These are phyloP conservation scores for Salix koriyanagi DNA, from an alignment of 345 rosid genomes.

Conservation along the genomic window DNA sequence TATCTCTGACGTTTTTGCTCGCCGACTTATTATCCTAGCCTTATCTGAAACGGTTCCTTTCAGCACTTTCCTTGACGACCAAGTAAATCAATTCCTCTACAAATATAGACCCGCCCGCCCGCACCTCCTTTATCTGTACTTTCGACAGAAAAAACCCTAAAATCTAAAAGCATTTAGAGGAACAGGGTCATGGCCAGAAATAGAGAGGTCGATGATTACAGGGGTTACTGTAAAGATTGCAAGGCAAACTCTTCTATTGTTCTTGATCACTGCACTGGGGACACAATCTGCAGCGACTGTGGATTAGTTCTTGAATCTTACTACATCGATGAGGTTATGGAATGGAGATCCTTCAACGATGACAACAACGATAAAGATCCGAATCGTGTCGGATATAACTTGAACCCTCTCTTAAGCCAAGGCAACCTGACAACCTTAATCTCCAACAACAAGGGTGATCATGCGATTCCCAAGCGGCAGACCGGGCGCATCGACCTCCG, in stretches of 20 bases:
- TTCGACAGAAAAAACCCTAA: not conserved
- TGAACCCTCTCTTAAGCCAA: not conserved
- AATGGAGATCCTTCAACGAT: constrained; percentile 14
- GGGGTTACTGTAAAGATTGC: constrained; percentile 10
- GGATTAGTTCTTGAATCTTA: constrained; percentile 12
- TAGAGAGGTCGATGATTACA: not conserved
- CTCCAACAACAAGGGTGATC: not conserved
- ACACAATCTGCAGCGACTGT: constrained; percentile 9
- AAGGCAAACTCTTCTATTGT: not conserved
- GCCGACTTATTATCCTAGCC: too few relatives aligned
- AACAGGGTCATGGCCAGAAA: not conserved
- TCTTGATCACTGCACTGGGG: constrained; percentile 1
- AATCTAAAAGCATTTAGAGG: not conserved
- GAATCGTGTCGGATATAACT: not conserved
- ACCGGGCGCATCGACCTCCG: not conserved
- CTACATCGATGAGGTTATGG: not conserved
- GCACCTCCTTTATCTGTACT: not conserved
- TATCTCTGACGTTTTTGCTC: too few relatives aligned
- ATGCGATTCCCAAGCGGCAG: not conserved
- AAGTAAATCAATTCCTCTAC: not conserved
- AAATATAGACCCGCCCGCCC: not conserved
- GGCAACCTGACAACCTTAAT: constrained; percentile 4
- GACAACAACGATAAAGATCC: constrained; percentile 17
- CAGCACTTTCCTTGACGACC: not conserved
- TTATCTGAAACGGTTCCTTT: too few relatives aligned